Evolutionary conservation across 192 early-diverging fungal species (phyloP).

Genomic region (Coemansia sp.): DNA sequence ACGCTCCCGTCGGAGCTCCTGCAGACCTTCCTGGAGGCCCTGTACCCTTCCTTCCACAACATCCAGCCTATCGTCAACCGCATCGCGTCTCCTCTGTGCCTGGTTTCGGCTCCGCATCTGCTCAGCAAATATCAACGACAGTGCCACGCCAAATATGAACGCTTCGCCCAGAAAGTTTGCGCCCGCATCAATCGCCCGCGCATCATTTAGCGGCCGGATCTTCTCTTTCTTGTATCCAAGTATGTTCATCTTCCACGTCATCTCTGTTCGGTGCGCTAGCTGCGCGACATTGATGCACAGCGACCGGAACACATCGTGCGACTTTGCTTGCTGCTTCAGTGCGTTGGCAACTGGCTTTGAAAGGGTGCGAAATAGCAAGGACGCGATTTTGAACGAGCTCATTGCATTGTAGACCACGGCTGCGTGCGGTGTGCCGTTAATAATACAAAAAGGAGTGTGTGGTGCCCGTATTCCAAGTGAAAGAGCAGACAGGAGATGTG

Average conservation of each 20-base stretch:
- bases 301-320: slow-evolving; percentile 61
- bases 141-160: slow-evolving; percentile 76
- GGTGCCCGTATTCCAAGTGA: neutral
- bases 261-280: slow-evolving; percentile 76
- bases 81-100: slow-evolving; percentile 32
- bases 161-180: slow-evolving; percentile 80
- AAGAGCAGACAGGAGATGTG: neutral
- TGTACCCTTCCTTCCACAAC: slow-evolving; percentile 51
- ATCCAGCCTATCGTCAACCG: slow-evolving; percentile 56
- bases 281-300: slow-evolving; percentile 79
- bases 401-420: slow-evolving; percentile 21
- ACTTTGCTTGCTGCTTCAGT: slow-evolving; percentile 58
- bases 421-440: neutral
- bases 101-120: slow-evolving; percentile 62
- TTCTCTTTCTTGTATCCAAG: slow-evolving; percentile 74
- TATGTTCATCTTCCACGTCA: slow-evolving; percentile 80
- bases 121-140: slow-evolving; percentile 70
- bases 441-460: neutral
- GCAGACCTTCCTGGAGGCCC: slow-evolving; percentile 49
- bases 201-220: slow-evolving; percentile 77
- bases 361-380: slow-evolving; percentile 64
- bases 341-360: slow-evolving; percentile 64
- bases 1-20: slow-evolving; percentile 25
- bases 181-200: slow-evolving; percentile 76
- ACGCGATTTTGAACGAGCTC: slow-evolving; percentile 67